Conservation (phyloP, 495 filamentous ascomycete genomes). For the Neurospora sp. region DNA sequence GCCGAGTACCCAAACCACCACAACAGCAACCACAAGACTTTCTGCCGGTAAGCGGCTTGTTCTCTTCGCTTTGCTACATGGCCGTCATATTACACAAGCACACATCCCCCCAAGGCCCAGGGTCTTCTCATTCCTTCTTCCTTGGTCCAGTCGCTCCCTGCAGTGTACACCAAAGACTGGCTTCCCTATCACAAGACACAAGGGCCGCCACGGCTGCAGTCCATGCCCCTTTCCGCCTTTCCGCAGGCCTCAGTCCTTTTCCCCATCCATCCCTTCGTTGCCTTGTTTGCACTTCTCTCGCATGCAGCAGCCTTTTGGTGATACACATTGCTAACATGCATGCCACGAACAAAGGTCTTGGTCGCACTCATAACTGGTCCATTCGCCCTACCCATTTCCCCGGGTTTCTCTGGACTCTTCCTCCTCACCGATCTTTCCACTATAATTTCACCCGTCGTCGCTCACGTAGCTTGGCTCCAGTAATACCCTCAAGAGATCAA, state of each 20-base stretch:
- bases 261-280: constrained; percentile 16
- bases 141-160: neutral
- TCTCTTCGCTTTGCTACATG: constrained; percentile 4
- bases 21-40: constrained; percentile 1
- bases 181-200: constrained; percentile 13
- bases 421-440: neutral
- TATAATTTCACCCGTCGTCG: neutral
- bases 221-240: constrained; percentile 29
- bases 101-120: neutral
- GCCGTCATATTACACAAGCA: constrained; percentile 10
- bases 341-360: neutral
- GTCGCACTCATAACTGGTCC: neutral
- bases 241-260: constrained; percentile 28
- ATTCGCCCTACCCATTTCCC: neutral
- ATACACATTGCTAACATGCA: neutral
- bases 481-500: neutral
- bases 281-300: neutral
- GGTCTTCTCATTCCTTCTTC: constrained; percentile 2
- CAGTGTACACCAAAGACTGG: neutral
- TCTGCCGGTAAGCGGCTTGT: constrained; percentile 2
- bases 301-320: neutral
- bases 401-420: neutral
- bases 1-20: constrained; percentile 2
- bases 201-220: constrained; percentile 22
- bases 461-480: neutral